phyloP scores from a whole-genome alignment of 106 monocot species.

The Apostasia ramifera region DNA sequence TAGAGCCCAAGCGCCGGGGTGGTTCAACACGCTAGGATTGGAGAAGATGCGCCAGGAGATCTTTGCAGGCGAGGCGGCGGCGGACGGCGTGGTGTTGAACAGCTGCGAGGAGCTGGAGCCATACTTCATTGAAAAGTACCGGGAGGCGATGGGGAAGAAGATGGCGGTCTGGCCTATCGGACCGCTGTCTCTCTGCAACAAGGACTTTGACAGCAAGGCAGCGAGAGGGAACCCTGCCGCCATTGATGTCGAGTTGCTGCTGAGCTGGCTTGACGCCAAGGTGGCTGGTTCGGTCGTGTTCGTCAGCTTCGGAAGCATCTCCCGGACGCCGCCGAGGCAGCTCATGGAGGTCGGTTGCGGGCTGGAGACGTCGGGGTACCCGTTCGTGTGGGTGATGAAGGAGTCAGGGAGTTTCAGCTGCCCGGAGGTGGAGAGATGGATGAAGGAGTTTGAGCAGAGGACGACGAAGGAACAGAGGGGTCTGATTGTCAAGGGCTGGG shows the following conservation, averaged over 20 bases:
- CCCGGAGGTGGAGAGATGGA: constrained; percentile 23
- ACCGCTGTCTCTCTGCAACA: constrained; percentile 30
- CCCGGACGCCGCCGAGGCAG: constrained; percentile 12
- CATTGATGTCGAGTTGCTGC: constrained; percentile 7
- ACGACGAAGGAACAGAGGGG: constrained; percentile 3
- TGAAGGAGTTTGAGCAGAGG: constrained; percentile 40
- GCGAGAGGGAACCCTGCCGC: constrained; percentile 32
- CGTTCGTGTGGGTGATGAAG: constrained; percentile 63
- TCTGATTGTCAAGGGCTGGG: constrained; percentile 50
- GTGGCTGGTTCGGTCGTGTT: constrained; percentile 34
- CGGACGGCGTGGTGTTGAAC: constrained; percentile 49
- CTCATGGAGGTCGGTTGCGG: constrained; percentile 47
- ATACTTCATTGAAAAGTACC: constrained; percentile 20
- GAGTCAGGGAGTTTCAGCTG: constrained; percentile 4
- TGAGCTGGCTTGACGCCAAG: constrained; percentile 40
- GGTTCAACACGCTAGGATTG: constrained; percentile 1
- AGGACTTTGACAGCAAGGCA: constrained; percentile 9
- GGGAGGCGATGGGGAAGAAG: constrained; percentile 27
- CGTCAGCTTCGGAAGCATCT: constrained; percentile 44
- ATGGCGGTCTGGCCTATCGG: constrained; percentile 40
- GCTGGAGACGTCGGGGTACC: constrained; percentile 29
- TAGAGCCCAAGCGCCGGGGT: constrained; percentile 17
- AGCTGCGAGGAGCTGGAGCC: constrained; percentile 53
- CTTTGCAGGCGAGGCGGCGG: constrained; percentile 10
- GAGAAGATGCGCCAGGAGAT: neutral